These are phyloP conservation scores for Carex kokanica DNA, from an alignment of 176 grass and related monocot species.

Conservation along the genomic window DNA sequence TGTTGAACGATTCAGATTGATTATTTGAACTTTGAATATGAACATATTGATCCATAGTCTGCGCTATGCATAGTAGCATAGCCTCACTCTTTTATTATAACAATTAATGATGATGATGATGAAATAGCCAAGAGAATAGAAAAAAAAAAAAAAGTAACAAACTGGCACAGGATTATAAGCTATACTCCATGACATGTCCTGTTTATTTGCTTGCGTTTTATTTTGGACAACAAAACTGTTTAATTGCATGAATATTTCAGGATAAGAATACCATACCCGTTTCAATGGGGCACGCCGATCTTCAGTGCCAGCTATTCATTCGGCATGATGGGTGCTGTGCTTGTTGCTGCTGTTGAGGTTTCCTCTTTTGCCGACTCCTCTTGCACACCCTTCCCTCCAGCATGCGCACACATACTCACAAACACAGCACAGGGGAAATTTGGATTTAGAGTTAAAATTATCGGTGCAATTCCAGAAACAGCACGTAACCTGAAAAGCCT, in stretches of 20 bases:
- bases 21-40: too few relatives aligned
- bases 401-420: background rate
- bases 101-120: too few relatives aligned
- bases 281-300: conserved; percentile 92
- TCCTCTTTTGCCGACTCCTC: background rate
- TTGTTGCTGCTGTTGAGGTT: conserved; percentile 95
- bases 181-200: background rate
- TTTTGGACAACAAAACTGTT: conserved; percentile 5
- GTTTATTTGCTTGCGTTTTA: background rate
- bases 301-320: conserved; percentile 92
- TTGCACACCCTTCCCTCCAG: background rate
- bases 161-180: background rate
- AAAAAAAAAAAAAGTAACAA: background rate
- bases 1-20: too few relatives aligned
- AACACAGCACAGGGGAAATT: background rate
- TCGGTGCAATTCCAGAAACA: conserved; percentile 16
- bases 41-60: too few relatives aligned
- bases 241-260: conserved; percentile 41
- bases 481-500: background rate
- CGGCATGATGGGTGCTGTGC: conserved; percentile 99
- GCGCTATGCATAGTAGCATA: too few relatives aligned
- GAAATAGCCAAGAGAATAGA: background rate
- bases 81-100: too few relatives aligned
- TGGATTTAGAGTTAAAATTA: conserved; percentile 1
- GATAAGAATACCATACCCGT: conserved; percentile 90